phyloP scores from a whole-genome alignment of 371 early-diverging fungal genomes.

The Actinomucor elegans region DNA sequence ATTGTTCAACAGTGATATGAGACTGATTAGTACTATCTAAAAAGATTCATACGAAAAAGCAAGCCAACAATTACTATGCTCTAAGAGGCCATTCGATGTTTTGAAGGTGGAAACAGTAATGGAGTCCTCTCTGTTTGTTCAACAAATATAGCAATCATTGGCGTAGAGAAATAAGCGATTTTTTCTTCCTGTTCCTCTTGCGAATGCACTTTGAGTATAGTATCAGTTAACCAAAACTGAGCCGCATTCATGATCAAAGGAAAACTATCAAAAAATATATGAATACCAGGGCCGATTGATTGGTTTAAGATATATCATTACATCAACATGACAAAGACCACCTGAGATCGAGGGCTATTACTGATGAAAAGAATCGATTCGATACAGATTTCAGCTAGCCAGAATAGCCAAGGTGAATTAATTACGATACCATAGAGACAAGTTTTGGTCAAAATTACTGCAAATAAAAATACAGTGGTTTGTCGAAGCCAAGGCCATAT shows the following conservation, averaged over 20 bases:
- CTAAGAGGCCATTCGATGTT: conserved; percentile 9
- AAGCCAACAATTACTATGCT: too few relatives aligned
- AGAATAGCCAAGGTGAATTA: conserved; percentile 27
- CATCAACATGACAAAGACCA: conserved; percentile 49
- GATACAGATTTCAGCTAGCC: conserved; percentile 34
- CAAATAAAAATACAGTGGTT: conserved; percentile 29
- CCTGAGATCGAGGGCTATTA: conserved; percentile 27
- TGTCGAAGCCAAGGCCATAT: conserved; percentile 28
- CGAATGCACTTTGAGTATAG: conserved; percentile 47
- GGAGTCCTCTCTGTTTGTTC: conserved; percentile 20
- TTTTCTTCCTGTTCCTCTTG: neutral
- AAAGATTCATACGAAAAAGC: too few relatives aligned
- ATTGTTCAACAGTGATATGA: too few relatives aligned
- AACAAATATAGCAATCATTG: conserved; percentile 7
- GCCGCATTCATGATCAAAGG: conserved; percentile 65
- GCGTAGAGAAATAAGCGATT: neutral
- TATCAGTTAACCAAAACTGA: conserved; percentile 70
- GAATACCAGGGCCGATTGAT: too few relatives aligned
- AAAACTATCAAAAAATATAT: conserved; percentile 25
- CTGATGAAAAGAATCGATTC: conserved; percentile 26
- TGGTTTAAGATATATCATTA: conserved; percentile 14
- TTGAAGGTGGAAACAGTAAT: conserved; percentile 11
- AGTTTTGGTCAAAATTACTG: conserved; percentile 30
- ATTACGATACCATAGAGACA: conserved; percentile 36
- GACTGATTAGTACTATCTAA: too few relatives aligned